These are phyloP conservation scores for Pseudogymnoascus sp. DNA, from an alignment of 2,329 filamentous ascomycete genomes.

Conservation along the genomic window DNA sequence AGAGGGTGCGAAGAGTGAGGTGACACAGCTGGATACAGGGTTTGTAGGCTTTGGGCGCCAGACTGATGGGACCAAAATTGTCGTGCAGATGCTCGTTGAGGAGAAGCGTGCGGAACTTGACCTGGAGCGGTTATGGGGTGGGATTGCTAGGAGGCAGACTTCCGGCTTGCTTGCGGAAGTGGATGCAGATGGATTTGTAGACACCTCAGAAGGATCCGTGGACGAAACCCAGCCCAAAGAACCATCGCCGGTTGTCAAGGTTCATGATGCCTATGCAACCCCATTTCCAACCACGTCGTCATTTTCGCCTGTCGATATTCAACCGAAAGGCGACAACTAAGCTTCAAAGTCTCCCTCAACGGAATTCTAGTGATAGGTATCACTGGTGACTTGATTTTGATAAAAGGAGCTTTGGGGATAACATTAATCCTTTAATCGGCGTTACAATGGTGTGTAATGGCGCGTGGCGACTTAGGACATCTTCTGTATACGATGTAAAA, in stretches of 20 bases:
- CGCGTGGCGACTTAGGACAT: not conserved
- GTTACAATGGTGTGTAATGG: not conserved
- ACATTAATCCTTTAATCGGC: not conserved
- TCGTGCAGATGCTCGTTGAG: constrained; percentile 66
- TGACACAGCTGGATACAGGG: constrained; percentile 40
- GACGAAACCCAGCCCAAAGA: not conserved
- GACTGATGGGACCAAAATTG: constrained; percentile 51
- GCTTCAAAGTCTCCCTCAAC: not conserved
- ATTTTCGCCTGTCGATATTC: not conserved
- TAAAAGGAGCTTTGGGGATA: not conserved
- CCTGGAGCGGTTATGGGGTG: constrained; percentile 55
- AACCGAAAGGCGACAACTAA: not conserved
- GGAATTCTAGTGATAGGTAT: not conserved
- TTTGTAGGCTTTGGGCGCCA: constrained; percentile 71
- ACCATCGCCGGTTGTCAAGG: not conserved
- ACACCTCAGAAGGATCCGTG: not conserved
- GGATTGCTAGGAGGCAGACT: constrained; percentile 17
- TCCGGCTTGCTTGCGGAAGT: not conserved
- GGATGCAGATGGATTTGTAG: not conserved
- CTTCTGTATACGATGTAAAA: not conserved
- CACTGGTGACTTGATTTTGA: not conserved
- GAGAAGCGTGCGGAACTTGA: constrained; percentile 62
- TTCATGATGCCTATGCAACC: not conserved
- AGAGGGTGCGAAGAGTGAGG: constrained; percentile 31
- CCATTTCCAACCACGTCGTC: not conserved